Conservation (phyloP, 768 basidiomycete species). For the Russula griseocarnosa region DNA sequence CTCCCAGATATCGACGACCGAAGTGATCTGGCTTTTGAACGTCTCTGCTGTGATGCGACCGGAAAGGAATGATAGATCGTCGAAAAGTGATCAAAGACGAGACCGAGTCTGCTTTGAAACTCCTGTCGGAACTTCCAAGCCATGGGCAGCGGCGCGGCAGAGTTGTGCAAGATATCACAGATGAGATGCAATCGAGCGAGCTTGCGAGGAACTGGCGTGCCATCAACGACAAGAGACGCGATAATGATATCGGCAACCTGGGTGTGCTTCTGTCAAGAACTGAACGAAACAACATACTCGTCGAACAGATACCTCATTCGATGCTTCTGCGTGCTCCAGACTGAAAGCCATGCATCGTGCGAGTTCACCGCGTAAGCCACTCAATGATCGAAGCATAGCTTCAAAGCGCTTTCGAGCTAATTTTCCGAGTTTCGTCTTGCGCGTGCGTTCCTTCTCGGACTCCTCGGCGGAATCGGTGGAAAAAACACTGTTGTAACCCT, state of each 20-base stretch:
- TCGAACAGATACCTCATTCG: slow-evolving; percentile 64
- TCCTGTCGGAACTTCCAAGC: slow-evolving; percentile 98
- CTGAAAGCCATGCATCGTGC: slow-evolving; percentile 97
- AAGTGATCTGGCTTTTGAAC: slow-evolving; percentile 88
- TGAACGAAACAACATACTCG: background rate
- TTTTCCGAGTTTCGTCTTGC: slow-evolving; percentile 73
- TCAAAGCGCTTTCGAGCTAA: slow-evolving; percentile 83
- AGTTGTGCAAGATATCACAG: slow-evolving; percentile 97
- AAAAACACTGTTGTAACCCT: slow-evolving; percentile 86
- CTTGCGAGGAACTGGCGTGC: slow-evolving; percentile 97
- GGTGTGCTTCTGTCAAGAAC: slow-evolving; percentile 33
- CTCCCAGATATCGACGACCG: slow-evolving; percentile 94
- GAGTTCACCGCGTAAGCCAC: slow-evolving; percentile 83
- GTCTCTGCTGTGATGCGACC: slow-evolving; percentile 91
- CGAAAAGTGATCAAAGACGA: slow-evolving; percentile 93
- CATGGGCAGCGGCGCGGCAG: slow-evolving; percentile 86
- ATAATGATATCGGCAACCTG: slow-evolving; percentile 91
- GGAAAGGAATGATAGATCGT: slow-evolving; percentile 95
- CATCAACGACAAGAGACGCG: slow-evolving; percentile 79
- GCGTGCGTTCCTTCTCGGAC: slow-evolving; percentile 77
- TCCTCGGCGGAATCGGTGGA: slow-evolving; percentile 95
- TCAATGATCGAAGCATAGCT: slow-evolving; percentile 81
- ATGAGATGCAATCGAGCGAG: slow-evolving; percentile 92
- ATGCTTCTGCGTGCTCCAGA: slow-evolving; percentile 93
- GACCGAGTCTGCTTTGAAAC: slow-evolving; percentile 86